Evolutionary conservation across 352 stramenopile species (phyloP).

Genomic region (Phytophthora pisi): DNA sequence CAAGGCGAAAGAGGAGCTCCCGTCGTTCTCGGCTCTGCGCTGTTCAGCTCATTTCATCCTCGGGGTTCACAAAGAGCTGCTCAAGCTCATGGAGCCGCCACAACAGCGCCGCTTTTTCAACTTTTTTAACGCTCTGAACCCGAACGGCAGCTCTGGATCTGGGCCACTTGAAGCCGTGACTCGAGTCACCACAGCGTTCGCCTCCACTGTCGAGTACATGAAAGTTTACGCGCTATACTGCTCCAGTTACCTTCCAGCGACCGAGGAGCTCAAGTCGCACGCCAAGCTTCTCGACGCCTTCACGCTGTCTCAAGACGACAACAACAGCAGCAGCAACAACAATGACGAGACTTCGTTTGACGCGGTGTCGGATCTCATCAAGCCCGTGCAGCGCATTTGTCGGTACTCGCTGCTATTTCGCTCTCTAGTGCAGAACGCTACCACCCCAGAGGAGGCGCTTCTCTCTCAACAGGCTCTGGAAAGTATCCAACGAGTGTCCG

Average conservation of each 20-base stretch:
- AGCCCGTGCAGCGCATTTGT: conserved; percentile 75
- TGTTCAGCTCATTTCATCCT: conserved; percentile 30
- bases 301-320: conserved; percentile 20
- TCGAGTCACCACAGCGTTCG: conserved; percentile 38
- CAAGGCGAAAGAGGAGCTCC: conserved; percentile 21
- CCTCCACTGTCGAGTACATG: conserved; percentile 62
- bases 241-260: conserved; percentile 51
- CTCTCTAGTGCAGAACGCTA: conserved; percentile 48
- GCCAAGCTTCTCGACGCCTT: conserved; percentile 40
- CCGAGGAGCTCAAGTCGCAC: conserved; percentile 52
- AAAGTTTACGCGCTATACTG: conserved; percentile 78
- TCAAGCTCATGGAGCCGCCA: conserved; percentile 19
- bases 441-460: conserved; percentile 32
- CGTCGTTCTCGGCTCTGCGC: conserved; percentile 23
- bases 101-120: conserved; percentile 25
- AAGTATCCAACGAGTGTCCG: conserved; percentile 54
- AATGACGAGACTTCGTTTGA: conserved; percentile 26
- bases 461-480: conserved; percentile 46
- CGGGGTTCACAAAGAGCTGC: conserved; percentile 31
- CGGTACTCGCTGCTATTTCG: conserved; percentile 68
- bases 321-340: background rate
- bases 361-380: conserved; percentile 68
- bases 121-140: conserved; percentile 10
- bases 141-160: conserved; percentile 1
- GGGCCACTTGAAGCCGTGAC: conserved; percentile 33